Evolutionary conservation across 345 rosid species (phyloP).

Genomic region (Eutrema yunnanense): DNA sequence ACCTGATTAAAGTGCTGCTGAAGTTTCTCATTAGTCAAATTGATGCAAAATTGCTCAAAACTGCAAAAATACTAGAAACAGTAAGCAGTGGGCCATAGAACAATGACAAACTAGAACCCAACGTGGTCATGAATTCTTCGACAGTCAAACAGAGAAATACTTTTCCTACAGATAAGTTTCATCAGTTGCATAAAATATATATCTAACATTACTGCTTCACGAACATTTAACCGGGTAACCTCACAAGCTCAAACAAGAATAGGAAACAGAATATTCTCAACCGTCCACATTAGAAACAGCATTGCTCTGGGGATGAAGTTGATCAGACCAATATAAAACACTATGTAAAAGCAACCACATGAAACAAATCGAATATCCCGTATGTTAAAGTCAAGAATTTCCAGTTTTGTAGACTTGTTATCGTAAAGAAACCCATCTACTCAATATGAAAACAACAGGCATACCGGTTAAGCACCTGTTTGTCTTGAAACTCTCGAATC

Average conservation of each 20-base stretch:
- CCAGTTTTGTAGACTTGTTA: neutral
- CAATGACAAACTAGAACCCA: neutral
- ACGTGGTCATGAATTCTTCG: neutral
- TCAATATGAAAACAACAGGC: constrained; percentile 45
- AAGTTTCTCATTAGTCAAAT: constrained; percentile 97
- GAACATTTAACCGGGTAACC: neutral
- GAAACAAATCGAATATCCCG: neutral
- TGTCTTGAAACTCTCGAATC: constrained; percentile 99
- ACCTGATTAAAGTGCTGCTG: constrained; percentile 99
- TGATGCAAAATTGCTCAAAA: constrained; percentile 99
- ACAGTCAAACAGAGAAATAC: neutral
- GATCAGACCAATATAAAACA: constrained; percentile 4
- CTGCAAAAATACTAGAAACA: constrained; percentile 43
- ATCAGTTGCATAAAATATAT: neutral
- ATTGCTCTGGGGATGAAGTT: constrained; percentile 13
- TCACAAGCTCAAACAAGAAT: constrained; percentile 9
- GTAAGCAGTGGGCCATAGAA: constrained; percentile 19
- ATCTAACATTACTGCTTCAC: neutral
- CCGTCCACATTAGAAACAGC: neutral
- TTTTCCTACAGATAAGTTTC: neutral
- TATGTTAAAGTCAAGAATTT: neutral
- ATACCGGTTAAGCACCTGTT: constrained; percentile 95
- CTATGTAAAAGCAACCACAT: constrained; percentile 3
- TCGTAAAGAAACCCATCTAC: constrained; percentile 29
- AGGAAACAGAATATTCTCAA: neutral